Evolutionary conservation across 257 asterid species (phyloP).

Genomic region (Rubia yunnanensis): DNA sequence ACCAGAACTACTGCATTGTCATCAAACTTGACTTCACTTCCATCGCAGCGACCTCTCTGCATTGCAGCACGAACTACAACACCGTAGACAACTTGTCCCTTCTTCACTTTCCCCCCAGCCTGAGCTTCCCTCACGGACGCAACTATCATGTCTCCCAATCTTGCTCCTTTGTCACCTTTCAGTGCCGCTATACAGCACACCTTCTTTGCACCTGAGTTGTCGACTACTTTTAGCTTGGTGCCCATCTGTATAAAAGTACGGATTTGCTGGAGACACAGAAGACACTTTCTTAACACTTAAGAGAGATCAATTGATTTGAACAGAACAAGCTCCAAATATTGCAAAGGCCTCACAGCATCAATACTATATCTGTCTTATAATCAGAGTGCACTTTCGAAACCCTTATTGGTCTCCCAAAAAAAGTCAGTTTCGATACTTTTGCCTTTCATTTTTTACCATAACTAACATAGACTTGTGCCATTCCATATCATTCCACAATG

Average conservation of each 20-base stretch:
- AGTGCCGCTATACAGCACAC: conserved; percentile 91
- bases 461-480: too few species aligned
- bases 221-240: conserved; percentile 87
- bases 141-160: conserved; percentile 76
- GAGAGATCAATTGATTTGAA: neutral
- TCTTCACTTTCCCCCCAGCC: conserved; percentile 85
- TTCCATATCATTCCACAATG: too few species aligned
- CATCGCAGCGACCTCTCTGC: conserved; percentile 81
- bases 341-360: neutral
- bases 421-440: neutral
- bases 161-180: conserved; percentile 84
- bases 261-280: conserved; percentile 49
- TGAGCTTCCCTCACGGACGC: conserved; percentile 92
- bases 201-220: conserved; percentile 85
- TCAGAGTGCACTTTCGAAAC: neutral
- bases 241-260: conserved; percentile 94
- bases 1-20: conserved; percentile 85
- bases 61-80: conserved; percentile 95
- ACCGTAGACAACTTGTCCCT: conserved; percentile 71
- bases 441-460: too few species aligned
- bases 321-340: conserved; percentile 1
- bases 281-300: neutral
- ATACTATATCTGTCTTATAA: too few species aligned
- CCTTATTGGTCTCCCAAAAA: neutral
- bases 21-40: conserved; percentile 85